Evolutionary conservation across 257 asterid species (phyloP), one percentile per base, ranked within the genome.

Genomic region (Thymus quinquecostatus): DNA sequence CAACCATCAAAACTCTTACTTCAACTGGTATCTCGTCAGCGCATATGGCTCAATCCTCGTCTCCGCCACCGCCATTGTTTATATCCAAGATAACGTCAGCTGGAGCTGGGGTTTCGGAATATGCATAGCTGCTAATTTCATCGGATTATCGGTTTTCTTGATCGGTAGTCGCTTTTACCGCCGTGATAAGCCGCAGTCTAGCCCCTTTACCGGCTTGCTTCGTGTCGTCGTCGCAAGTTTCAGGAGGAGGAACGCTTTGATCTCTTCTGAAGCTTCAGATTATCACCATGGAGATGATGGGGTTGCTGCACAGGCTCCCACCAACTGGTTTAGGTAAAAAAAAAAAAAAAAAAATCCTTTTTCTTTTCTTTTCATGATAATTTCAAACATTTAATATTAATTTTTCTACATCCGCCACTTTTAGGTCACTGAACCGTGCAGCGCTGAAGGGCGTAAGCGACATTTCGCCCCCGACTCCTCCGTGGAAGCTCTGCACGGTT

Each of bases 1-100:
- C 45, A 60, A 70, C 4, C 77, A 79, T 27, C 85, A 78, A 14
- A 70, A 70, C 1, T 67, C 68, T 63, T 84, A 59, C 43, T 87
- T 87, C 36, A 82, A 81, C 28, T 84, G 89, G 89, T 87, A 32
- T 60, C 81, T 87, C 66, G 55, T 73, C 74, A 61, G 79, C 9
- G 8, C 63, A 10, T 81, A 84, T n/a, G 10, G 51, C 3, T 45
- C 78, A 13, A 3, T 60, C 1, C 43, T 82, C 21, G 3, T 79
- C 50, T 50, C 80, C 0, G 5, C 69, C 44, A 82, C 84, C 4
- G 85, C 58, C 21, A 70, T 85, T 41, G 88, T 87, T 2, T 77
- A 77, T 2, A 74, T 87, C 11, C 76, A 87, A 70, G 88, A 84
- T 56, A 84, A 54, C 28, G 64, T 86, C 60, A 73, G 89, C 40